A percentile compares a stretch with the other conserved stretches of the same genome.
These are phyloP conservation scores for Trebouxia sp. DNA, from an alignment of 139 green algal species.

Conservation along the genomic window DNA sequence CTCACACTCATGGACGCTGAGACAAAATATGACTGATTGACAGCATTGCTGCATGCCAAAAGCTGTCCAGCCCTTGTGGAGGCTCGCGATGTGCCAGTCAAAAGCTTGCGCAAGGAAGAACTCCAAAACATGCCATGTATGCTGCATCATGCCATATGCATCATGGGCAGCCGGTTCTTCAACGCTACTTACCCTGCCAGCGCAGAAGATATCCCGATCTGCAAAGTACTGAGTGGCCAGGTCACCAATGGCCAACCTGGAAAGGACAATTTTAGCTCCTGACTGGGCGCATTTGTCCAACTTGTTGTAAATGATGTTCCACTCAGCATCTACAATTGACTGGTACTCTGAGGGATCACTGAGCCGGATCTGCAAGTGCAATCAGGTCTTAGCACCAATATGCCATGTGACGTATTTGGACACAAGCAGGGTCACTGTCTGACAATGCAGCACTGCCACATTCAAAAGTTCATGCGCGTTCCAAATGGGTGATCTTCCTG, in stretches of 20 bases:
- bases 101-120: too few relatives aligned
- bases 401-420: too few relatives aligned
- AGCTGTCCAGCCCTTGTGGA: too few relatives aligned
- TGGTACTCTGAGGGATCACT: slow-evolving; percentile 96
- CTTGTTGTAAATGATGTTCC: slow-evolving; percentile 99
- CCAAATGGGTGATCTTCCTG: background rate
- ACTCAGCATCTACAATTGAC: slow-evolving; percentile 97
- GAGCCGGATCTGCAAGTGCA: slow-evolving; percentile 68
- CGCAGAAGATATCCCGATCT: slow-evolving; percentile 96
- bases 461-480: background rate
- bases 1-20: too few relatives aligned
- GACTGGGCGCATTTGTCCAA: slow-evolving; percentile 83
- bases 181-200: slow-evolving; percentile 79
- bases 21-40: too few relatives aligned
- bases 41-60: too few relatives aligned
- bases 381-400: background rate
- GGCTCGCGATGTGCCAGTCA: too few relatives aligned
- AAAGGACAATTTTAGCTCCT: slow-evolving; percentile 94
- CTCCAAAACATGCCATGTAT: background rate
- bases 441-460: background rate
- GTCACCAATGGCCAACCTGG: slow-evolving; percentile 89
- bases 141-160: background rate
- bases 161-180: background rate
- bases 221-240: slow-evolving; percentile 99
- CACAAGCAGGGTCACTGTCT: too few relatives aligned